Evolutionary conservation across 2,329 filamentous ascomycete genomes (phyloP), one percentile per base, ranked within the genome.

Genomic region (Aureobasidium uvarum): DNA sequence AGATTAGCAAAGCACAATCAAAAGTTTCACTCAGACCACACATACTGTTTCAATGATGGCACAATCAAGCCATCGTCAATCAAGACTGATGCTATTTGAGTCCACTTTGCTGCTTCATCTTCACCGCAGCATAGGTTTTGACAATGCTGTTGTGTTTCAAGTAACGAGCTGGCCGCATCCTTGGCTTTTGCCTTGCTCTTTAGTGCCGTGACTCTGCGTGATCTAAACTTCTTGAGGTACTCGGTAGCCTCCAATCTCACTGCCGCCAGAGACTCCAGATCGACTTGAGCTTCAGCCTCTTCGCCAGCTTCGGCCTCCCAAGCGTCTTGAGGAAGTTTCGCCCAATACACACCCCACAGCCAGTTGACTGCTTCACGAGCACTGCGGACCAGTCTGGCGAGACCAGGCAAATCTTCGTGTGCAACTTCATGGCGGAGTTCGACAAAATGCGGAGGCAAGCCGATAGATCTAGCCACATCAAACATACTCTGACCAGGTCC

Each of bases 331-430:
- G 81, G 80, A 23, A 87, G 73, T 43, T 79, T 77, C 14, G 73
- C 77, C 93, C 93, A 98, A 79, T 96, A 97, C 75, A 91, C 91
- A 62, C 87, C 83, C 91, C 91, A 96, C 60, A 97, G 87, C 93
- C 93, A 97, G 51, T 82, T 81, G 68, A 97, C 80, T 0, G 89
- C 91, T 71, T 89, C 86, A 68, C 82, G 79, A 1, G 89, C 86
- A 1, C 89, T 89, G 41, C 83, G 83, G 62, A 91, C 85, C 68
- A 97, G 80, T 68, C 91, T 87, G 13, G 85, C 82, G 62, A 96
- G 80, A 1, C 88, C 87, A 0, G 93, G 93, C 65, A 96, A 80
- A 74, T 92, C 90, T 76, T 96, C 91, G 75, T 98, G 93, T 46
- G 92, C 96, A 50, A 90, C 91, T 78, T 96, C 90, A 75, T 97